Conservation (phyloP, 1,284 basidiomycete genomes). For the Leccinum variabile region DNA sequence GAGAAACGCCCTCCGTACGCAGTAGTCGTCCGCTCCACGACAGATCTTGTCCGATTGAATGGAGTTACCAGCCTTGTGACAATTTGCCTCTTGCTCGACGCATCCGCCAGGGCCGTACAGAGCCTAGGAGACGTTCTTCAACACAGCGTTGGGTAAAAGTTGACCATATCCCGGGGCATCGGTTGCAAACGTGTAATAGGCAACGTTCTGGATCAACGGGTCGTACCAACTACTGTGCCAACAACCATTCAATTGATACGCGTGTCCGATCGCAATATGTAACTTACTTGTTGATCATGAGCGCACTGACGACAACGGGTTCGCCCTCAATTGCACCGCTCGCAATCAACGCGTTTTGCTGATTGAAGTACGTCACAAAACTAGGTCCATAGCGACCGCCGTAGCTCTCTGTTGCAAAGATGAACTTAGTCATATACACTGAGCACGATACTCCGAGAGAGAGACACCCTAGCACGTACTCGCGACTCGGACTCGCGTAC, state of each 20-base stretch:
- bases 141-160: constrained; percentile 47
- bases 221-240: constrained; percentile 58
- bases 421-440: constrained; percentile 43
- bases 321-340: constrained; percentile 46
- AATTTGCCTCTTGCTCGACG: constrained; percentile 50
- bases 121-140: constrained; percentile 48
- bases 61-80: constrained; percentile 52
- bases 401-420: constrained; percentile 66
- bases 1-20: constrained; percentile 41
- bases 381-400: constrained; percentile 69
- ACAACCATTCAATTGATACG: neutral
- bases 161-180: constrained; percentile 66
- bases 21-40: constrained; percentile 51
- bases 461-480: constrained; percentile 39
- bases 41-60: constrained; percentile 50
- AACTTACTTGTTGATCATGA: constrained; percentile 54
- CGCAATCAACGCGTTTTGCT: constrained; percentile 61
- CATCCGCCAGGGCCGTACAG: constrained; percentile 53
- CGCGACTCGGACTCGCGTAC: constrained; percentile 54
- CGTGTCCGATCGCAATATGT: neutral
- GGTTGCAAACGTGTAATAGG: constrained; percentile 59
- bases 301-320: constrained; percentile 43
- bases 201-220: constrained; percentile 59
- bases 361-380: constrained; percentile 64
- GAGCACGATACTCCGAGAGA: neutral